Conservation (phyloP, 1,284 basidiomycete genomes). For the Singerocomus rubriflavus region DNA sequence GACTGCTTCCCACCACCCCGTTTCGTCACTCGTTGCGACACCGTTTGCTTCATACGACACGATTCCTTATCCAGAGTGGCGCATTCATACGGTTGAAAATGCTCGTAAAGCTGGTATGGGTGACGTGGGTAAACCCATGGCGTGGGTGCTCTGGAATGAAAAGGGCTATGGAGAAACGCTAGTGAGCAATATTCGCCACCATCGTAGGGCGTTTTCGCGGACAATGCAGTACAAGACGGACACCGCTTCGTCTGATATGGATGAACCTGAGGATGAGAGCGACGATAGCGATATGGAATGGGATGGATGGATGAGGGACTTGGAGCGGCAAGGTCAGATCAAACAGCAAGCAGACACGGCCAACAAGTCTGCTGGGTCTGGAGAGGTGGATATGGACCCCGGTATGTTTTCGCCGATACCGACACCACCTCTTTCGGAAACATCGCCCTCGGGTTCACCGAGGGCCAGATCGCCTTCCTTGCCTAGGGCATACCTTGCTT, state of each 20-base stretch:
- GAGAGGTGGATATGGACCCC: background rate
- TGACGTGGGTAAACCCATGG: constrained; percentile 49
- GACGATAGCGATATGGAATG: constrained; percentile 57
- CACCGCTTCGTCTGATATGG: constrained; percentile 1
- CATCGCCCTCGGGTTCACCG: constrained; percentile 33
- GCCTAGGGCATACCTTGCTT: constrained; percentile 21
- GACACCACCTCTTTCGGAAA: constrained; percentile 29
- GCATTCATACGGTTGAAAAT: constrained; percentile 43
- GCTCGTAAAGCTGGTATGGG: constrained; percentile 57
- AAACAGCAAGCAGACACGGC: constrained; percentile 10
- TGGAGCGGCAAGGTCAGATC: constrained; percentile 40
- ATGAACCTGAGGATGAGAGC: constrained; percentile 33
- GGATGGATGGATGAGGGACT: constrained; percentile 54
- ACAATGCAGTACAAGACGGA: constrained; percentile 18
- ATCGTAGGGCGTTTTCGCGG: constrained; percentile 19
- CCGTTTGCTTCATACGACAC: constrained; percentile 31
- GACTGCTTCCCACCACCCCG: constrained; percentile 16
- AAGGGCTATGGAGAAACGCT: constrained; percentile 21
- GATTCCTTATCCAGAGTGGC: constrained; percentile 64
- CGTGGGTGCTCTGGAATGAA: constrained; percentile 42
- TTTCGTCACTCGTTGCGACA: constrained; percentile 1
- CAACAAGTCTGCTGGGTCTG: background rate
- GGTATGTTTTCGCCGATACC: constrained; percentile 14
- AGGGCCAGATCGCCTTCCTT: constrained; percentile 23
- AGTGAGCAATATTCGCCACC: constrained; percentile 23